Conservation (phyloP, 208 protist species). For the Acanthamoeba royreba region DNA sequence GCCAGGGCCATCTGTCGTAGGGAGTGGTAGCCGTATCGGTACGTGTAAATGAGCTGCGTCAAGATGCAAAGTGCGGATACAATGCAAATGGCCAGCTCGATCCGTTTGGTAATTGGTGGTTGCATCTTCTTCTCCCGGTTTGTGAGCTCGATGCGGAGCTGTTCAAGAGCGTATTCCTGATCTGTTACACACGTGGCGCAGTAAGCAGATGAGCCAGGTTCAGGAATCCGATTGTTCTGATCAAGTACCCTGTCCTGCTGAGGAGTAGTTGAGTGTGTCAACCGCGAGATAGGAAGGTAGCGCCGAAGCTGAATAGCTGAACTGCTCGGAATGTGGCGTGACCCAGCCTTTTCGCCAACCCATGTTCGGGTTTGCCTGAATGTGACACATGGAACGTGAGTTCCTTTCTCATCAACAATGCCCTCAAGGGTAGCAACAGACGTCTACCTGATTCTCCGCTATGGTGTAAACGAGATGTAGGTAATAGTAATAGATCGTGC, state of each 20-base stretch:
- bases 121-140: not conserved
- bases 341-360: too few relatives aligned
- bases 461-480: not conserved
- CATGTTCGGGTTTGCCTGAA: too few relatives aligned
- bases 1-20: not conserved
- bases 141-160: not conserved
- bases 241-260: too few relatives aligned
- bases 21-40: conserved; percentile 46
- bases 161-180: too few relatives aligned
- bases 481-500: not conserved
- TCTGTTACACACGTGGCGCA: not conserved
- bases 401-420: too few relatives aligned
- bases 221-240: too few relatives aligned
- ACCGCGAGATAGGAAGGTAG: too few relatives aligned
- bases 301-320: too few relatives aligned
- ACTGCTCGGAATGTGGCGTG: too few relatives aligned
- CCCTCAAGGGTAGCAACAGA: not conserved
- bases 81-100: not conserved
- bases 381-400: too few relatives aligned
- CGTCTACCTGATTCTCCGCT: not conserved
- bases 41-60: conserved; percentile 25
- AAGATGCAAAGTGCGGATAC: not conserved
- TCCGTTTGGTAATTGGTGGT: not conserved
- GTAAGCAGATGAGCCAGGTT: not conserved
- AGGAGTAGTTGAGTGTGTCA: too few relatives aligned